These are phyloP conservation scores for Meira nashicola DNA, from an alignment of 1,284 basidiomycete species.

Conservation along the genomic window DNA sequence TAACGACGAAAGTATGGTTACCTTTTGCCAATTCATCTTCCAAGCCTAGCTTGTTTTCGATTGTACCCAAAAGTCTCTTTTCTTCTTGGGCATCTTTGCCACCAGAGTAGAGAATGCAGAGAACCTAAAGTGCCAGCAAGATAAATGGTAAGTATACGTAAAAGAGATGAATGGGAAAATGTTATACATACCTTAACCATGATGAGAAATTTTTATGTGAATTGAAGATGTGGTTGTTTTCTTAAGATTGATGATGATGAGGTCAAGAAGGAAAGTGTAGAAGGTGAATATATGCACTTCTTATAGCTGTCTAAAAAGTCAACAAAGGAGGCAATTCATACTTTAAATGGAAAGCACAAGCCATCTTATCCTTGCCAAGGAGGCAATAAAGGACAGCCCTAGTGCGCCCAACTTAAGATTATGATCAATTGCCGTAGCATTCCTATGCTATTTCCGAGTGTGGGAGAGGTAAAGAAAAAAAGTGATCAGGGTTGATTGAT, in stretches of 20 bases:
- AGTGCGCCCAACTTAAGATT: no score
- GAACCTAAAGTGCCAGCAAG: not conserved
- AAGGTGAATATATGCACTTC: no score
- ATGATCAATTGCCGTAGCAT: no score
- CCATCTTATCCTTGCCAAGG: no score
- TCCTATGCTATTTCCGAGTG: no score
- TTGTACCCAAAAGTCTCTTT: slow-evolving; percentile 78
- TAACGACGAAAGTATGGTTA: slow-evolving; percentile 68
- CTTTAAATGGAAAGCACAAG: no score
- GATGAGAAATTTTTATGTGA: not conserved
- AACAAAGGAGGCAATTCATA: no score
- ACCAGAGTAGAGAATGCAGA: slow-evolving; percentile 15
- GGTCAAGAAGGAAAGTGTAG: not conserved
- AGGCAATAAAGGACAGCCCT: no score
- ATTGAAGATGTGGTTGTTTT: not conserved
- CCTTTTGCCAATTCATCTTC: slow-evolving; percentile 57
- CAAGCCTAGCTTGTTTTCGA: slow-evolving; percentile 66
- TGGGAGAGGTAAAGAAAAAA: no score
- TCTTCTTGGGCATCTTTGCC: slow-evolving; percentile 69
- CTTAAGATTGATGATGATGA: not conserved
- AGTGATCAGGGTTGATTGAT: no score
- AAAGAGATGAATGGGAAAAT: not conserved
- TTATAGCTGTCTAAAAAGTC: no score
- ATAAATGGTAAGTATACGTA: not conserved
- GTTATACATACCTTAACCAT: not conserved